These are phyloP conservation scores for Olyra latifolia DNA, from an alignment of 176 grass and related monocot genomes.

Conservation along the genomic window DNA sequence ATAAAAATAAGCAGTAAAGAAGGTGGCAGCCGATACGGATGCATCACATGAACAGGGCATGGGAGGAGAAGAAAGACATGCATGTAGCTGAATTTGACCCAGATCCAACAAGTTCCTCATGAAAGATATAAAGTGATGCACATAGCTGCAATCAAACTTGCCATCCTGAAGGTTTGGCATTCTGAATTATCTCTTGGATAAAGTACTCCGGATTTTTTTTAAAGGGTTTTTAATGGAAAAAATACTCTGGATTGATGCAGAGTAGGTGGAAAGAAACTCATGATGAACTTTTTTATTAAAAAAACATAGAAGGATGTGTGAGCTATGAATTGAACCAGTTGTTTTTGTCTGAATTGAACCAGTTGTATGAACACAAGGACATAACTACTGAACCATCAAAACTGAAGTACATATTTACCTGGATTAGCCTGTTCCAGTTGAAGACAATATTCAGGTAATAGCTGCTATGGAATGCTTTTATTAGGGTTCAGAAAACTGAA, in stretches of 20 bases:
- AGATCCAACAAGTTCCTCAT: slow-evolving; percentile 20
- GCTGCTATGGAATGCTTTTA: too few relatives aligned
- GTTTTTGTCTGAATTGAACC: too few relatives aligned
- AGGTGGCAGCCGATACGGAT: background rate
- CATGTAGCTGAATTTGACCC: background rate
- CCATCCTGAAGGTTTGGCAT: background rate
- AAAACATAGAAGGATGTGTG: background rate
- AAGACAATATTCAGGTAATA: too few relatives aligned
- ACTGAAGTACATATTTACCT: background rate
- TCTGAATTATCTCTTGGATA: background rate
- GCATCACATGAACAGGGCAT: slow-evolving; percentile 15
- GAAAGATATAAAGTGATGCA: too few relatives aligned
- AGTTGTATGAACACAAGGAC: background rate
- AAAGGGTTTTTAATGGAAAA: too few relatives aligned
- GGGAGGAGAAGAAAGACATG: background rate
- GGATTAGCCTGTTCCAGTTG: too few relatives aligned
- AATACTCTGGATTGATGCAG: background rate
- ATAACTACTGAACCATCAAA: background rate
- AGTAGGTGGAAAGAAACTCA: background rate
- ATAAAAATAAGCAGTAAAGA: too few relatives aligned
- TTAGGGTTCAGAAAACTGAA: too few relatives aligned
- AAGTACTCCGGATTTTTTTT: too few relatives aligned
- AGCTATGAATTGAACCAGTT: too few relatives aligned
- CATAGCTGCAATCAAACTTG: background rate
- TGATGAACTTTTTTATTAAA: too few relatives aligned